These are phyloP conservation scores for Infundibulicybe gibba DNA, from an alignment of 768 basidiomycete genomes.

Conservation along the genomic window DNA sequence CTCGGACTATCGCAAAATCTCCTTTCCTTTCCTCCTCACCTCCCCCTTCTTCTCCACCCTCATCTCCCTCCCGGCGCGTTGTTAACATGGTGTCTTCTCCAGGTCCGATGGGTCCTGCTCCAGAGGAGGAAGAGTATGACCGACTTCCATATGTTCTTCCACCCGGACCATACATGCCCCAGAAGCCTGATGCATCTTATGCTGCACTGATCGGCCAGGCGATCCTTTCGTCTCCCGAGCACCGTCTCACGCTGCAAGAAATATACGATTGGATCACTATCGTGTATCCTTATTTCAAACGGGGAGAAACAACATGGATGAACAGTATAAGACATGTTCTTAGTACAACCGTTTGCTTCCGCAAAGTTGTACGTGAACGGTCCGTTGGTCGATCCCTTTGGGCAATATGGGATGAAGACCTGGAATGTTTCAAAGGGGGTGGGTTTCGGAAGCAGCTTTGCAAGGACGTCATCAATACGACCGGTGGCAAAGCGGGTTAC, in stretches of 20 bases:
- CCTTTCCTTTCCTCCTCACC: constrained; percentile 63
- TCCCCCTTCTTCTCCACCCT: constrained; percentile 52
- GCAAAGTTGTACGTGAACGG: constrained; percentile 77
- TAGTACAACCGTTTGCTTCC: constrained; percentile 87
- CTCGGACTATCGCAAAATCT: constrained; percentile 36
- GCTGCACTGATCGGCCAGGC: constrained; percentile 96
- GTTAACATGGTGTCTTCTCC: constrained; percentile 84
- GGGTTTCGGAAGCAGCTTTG: constrained; percentile 70
- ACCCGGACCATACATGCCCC: constrained; percentile 74
- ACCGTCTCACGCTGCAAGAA: constrained; percentile 88
- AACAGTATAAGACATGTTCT: constrained; percentile 97
- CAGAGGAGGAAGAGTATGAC: constrained; percentile 63
- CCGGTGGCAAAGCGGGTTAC: constrained; percentile 24
- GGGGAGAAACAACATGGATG: constrained; percentile 95
- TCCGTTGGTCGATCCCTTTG: constrained; percentile 81
- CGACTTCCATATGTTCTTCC: constrained; percentile 75
- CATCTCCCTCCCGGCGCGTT: constrained; percentile 56
- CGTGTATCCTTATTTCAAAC: constrained; percentile 91
- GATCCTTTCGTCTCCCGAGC: constrained; percentile 78
- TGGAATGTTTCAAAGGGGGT: constrained; percentile 80
- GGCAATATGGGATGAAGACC: constrained; percentile 82
- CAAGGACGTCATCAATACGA: constrained; percentile 40
- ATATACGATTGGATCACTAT: constrained; percentile 96
- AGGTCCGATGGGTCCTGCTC: constrained; percentile 67
- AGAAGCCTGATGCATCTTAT: constrained; percentile 86